These are phyloP conservation scores for Candida nonsorbophila DNA, from an alignment of 805 yeast species.

Conservation along the genomic window DNA sequence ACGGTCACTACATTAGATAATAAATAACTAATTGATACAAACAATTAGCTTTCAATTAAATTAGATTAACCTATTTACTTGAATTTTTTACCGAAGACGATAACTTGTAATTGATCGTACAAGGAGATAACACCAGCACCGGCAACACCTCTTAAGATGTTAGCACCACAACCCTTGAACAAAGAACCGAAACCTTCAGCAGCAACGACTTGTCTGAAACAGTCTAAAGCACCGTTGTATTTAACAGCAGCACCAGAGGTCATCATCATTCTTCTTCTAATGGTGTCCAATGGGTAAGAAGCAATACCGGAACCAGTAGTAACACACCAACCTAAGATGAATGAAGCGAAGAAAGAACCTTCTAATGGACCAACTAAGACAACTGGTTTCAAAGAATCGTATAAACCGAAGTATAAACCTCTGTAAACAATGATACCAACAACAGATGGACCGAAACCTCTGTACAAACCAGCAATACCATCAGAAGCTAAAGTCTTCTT, in stretches of 20 bases:
- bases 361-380: conserved; percentile 90
- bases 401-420: conserved; percentile 98
- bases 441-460: conserved; percentile 99
- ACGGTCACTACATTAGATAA: too few species aligned
- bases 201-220: conserved; percentile 86
- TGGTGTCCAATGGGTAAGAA: conserved; percentile 98
- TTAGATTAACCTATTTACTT: conserved; percentile 5
- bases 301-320: conserved; percentile 98
- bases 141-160: conserved; percentile 99
- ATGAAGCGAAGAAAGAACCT: conserved; percentile 92
- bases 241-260: conserved; percentile 98
- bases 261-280: conserved; percentile 99
- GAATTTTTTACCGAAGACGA: conserved; percentile 93
- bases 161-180: conserved; percentile 99
- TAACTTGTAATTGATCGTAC: conserved; percentile 95
- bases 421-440: conserved; percentile 97
- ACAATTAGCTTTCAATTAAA: conserved; percentile 3
- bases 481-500: conserved; percentile 91
- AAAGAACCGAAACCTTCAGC: conserved; percentile 91
- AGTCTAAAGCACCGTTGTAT: conserved; percentile 92
- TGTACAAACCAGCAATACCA: conserved; percentile 97
- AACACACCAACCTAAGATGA: conserved; percentile 95
- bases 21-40: conserved; percentile 8
- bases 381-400: conserved; percentile 94
- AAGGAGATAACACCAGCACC: conserved; percentile 99